Evolutionary conservation across 1,139 yeast species (phyloP).

Genomic region (Diutina sp.): DNA sequence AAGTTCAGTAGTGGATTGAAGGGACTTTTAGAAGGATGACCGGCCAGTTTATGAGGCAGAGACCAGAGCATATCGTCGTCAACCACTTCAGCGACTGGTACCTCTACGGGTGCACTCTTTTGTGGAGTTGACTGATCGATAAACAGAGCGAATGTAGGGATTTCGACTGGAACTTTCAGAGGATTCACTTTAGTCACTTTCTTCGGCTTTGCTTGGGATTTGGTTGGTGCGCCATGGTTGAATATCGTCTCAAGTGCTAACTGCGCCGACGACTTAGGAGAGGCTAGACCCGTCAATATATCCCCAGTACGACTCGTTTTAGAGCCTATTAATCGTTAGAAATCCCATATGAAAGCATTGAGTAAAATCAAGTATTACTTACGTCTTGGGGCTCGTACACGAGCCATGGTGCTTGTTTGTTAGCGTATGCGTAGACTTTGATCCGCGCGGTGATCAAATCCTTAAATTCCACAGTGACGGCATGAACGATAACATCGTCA

Average conservation of each 20-base stretch:
- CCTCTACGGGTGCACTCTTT: background rate
- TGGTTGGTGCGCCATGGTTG: background rate
- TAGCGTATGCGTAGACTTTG: background rate
- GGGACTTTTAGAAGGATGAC: background rate
- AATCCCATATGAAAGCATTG: no score
- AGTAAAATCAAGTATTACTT: background rate
- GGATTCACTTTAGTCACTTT: background rate
- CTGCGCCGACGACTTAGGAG: background rate
- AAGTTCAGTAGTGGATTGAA: background rate
- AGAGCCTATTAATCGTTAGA: background rate
- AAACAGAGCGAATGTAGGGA: background rate
- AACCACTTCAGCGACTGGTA: background rate
- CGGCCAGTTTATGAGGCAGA: background rate
- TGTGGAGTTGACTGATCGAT: background rate
- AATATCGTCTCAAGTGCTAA: background rate
- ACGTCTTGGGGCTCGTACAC: background rate
- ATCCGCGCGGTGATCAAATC: background rate
- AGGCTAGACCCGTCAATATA: background rate
- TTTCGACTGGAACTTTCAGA: background rate
- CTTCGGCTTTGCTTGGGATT: background rate
- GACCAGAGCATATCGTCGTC: background rate
- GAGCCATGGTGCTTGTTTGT: background rate
- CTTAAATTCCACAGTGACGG: background rate
- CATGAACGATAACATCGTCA: conserved; percentile 19
- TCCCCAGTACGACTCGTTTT: background rate